Percentiles rank a stretch among this genome's conserved stretches.
Conservation (phyloP, 257 asterid genomes). For the Voacanga thouarsii region DNA sequence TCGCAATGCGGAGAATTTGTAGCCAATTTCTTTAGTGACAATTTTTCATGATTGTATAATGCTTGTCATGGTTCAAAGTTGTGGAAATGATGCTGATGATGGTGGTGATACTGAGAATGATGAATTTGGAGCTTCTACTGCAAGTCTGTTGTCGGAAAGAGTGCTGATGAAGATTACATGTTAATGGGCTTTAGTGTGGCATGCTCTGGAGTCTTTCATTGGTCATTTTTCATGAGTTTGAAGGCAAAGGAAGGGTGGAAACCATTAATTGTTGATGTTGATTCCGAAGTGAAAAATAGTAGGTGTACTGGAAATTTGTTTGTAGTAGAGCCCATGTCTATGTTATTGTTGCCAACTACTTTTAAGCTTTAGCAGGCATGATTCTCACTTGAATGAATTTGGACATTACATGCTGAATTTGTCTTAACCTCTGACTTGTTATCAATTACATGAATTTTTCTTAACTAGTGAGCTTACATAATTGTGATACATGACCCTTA, state of each 20-base stretch:
- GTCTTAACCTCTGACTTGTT: constrained; percentile 41
- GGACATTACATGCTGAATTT: constrained; percentile 37
- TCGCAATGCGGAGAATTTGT: constrained; percentile 44
- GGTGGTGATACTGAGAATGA: constrained; percentile 40
- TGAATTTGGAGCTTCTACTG: constrained; percentile 34
- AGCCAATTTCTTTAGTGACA: constrained; percentile 44
- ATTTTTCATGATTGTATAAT: constrained; percentile 33
- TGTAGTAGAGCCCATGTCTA: constrained; percentile 65
- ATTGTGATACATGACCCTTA: too few relatives aligned
- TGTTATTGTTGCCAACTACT: constrained; percentile 42
- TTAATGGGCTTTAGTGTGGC: constrained; percentile 32
- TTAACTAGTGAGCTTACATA: too few relatives aligned
- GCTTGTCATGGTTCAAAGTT: constrained; percentile 32
- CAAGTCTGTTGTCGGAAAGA: constrained; percentile 28
- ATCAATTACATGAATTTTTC: constrained; percentile 39
- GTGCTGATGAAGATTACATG: constrained; percentile 30
- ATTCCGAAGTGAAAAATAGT: constrained; percentile 35
- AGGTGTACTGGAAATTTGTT: constrained; percentile 34
- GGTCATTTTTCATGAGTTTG: constrained; percentile 43
- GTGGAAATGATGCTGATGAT: constrained; percentile 27
- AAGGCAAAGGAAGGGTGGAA: constrained; percentile 44
- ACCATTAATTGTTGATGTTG: constrained; percentile 46
- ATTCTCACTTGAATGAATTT: constrained; percentile 38
- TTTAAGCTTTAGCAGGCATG: constrained; percentile 49
- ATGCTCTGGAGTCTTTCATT: constrained; percentile 33